Conservation (phyloP, 306 rosid species). For the Castanea sativa region DNA sequence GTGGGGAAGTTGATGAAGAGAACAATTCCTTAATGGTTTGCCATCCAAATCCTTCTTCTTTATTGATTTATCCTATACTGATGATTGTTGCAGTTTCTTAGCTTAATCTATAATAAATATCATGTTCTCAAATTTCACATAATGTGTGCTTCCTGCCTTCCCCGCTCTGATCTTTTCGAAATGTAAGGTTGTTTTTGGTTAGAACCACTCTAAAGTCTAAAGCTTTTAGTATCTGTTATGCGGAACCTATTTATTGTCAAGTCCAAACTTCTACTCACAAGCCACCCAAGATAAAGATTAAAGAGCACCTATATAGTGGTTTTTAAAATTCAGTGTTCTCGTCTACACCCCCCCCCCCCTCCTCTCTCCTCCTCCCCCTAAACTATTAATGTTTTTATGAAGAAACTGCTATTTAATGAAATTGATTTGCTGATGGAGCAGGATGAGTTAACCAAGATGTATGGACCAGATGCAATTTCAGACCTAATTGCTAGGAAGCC, state of each 20-base stretch:
- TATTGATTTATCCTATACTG: not conserved
- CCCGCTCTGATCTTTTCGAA: not conserved
- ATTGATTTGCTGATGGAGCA: slow-evolving; percentile 33
- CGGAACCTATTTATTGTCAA: not conserved
- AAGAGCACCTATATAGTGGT: too few species aligned
- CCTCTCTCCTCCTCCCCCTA: too few species aligned
- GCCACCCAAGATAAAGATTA: too few species aligned
- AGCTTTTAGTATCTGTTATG: too few species aligned
- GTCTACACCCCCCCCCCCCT: too few species aligned
- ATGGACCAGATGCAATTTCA: slow-evolving; percentile 24
- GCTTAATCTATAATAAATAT: not conserved
- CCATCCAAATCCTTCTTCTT: slow-evolving; percentile 20
- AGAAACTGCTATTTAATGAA: slow-evolving; percentile 6
- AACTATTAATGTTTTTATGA: not conserved
- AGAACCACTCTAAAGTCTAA: too few species aligned
- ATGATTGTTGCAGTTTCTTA: not conserved
- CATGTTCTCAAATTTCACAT: not conserved
- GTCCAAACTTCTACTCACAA: not conserved
- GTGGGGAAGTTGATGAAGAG: slow-evolving; percentile 19
- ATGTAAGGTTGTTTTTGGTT: too few species aligned
- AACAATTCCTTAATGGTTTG: slow-evolving; percentile 36
- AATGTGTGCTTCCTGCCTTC: not conserved
- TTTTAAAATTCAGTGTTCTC: too few species aligned
- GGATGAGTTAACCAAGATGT: slow-evolving; percentile 27
- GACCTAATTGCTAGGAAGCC: slow-evolving; percentile 33